Evolutionary conservation across 2,329 filamentous ascomycete genomes (phyloP).

Genomic region (Phyllosticta citrichinensis): DNA sequence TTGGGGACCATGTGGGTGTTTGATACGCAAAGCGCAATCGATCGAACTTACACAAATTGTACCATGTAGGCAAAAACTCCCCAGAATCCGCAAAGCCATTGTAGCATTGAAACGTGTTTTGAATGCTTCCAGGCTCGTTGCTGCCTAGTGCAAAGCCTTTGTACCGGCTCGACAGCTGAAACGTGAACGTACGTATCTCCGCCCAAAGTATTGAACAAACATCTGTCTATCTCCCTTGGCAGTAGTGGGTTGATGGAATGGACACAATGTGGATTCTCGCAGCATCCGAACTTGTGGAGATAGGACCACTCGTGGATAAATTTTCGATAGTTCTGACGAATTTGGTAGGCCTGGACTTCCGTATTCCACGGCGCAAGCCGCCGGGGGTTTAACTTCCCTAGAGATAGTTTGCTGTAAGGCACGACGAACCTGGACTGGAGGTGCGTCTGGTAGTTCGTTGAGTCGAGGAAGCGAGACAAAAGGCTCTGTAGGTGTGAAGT

Average conservation of each 20-base stretch:
- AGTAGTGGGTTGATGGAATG: background rate
- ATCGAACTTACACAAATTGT: background rate
- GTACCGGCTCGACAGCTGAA: conserved; percentile 1
- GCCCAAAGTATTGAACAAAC: conserved; percentile 11
- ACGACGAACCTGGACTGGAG: conserved; percentile 5
- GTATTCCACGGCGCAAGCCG: background rate
- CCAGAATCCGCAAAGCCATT: background rate
- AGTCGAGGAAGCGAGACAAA: conserved; percentile 7
- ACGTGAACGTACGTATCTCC: conserved; percentile 9
- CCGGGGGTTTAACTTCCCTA: background rate
- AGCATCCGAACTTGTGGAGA: background rate
- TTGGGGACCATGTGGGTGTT: background rate
- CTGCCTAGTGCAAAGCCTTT: conserved; percentile 4
- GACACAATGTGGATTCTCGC: background rate
- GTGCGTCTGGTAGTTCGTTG: conserved; percentile 11
- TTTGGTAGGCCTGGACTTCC: background rate
- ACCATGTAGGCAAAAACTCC: background rate
- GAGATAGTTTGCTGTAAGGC: background rate
- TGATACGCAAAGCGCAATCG: background rate
- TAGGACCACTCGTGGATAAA: conserved; percentile 9
- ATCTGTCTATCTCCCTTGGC: conserved; percentile 10
- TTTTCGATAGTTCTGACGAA: background rate
- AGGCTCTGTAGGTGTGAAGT: conserved; percentile 1
- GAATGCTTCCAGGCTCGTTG: background rate
- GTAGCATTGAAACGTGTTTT: background rate